A percentile compares a stretch with the other conserved stretches of the same genome.
Evolutionary conservation across 768 basidiomycete genomes (phyloP).

Genomic region (Agrocybe pediades): DNA sequence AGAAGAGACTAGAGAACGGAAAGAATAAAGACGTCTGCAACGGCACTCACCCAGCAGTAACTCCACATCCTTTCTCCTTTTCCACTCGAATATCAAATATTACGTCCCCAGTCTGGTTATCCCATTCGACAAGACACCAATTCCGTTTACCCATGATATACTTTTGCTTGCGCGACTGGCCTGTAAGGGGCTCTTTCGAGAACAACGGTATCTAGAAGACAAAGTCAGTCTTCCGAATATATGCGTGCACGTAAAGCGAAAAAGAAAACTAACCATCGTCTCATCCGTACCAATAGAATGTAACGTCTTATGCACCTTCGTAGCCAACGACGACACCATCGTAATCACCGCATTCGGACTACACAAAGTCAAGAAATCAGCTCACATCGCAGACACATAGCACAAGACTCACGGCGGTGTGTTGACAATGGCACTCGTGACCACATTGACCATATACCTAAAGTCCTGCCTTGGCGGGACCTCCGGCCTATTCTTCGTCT

Average conservation of each 20-base stretch:
- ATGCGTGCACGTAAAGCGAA: not conserved
- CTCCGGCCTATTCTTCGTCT: conserved; percentile 46
- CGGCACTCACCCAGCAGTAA: conserved; percentile 72
- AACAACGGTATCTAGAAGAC: conserved; percentile 71
- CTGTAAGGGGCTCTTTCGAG: conserved; percentile 73
- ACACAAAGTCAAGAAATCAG: conserved; percentile 16
- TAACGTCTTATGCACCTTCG: conserved; percentile 84
- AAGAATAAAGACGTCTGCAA: conserved; percentile 1
- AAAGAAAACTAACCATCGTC: conserved; percentile 58
- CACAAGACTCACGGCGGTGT: conserved; percentile 71
- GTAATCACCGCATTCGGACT: conserved; percentile 74
- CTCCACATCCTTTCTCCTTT: conserved; percentile 77
- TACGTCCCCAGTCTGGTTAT: conserved; percentile 60
- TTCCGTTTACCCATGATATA: conserved; percentile 89
- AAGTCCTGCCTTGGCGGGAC: conserved; percentile 61
- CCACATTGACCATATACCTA: conserved; percentile 90
- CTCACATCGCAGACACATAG: not conserved
- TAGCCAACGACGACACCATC: conserved; percentile 80
- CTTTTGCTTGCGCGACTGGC: conserved; percentile 71
- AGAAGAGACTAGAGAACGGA: not conserved
- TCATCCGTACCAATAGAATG: conserved; percentile 86
- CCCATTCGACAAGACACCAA: conserved; percentile 76
- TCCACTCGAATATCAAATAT: conserved; percentile 88
- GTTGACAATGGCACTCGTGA: conserved; percentile 94
- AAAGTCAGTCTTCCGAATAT: not conserved